A percentile compares a stretch with the other conserved stretches of the same genome.
Evolutionary conservation across 2,329 filamentous ascomycete species (phyloP).

Genomic region (Dactylellina parvicollis): DNA sequence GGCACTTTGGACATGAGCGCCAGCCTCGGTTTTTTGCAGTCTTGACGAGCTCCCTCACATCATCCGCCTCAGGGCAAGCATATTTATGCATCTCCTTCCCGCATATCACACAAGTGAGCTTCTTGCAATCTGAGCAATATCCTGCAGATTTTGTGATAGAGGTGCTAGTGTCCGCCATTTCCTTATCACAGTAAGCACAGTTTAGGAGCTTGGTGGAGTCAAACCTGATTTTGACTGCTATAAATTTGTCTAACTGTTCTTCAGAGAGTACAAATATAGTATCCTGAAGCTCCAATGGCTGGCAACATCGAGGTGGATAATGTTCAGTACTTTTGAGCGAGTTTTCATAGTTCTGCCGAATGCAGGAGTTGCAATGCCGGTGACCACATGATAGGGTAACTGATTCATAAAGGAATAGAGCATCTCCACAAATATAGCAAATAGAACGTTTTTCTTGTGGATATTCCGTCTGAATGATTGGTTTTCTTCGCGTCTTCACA

Average conservation of each 20-base stretch:
- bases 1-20: slow-evolving; percentile 23
- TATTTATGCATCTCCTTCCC: slow-evolving; percentile 26
- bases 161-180: not conserved
- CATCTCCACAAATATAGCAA: slow-evolving; percentile 20
- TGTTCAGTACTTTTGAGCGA: not conserved
- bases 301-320: slow-evolving; percentile 37
- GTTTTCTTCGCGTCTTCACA: not conserved
- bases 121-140: slow-evolving; percentile 16
- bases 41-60: not conserved
- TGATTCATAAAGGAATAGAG: not conserved
- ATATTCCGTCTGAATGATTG: not conserved
- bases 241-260: slow-evolving; percentile 5
- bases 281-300: slow-evolving; percentile 3
- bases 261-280: slow-evolving; percentile 11
- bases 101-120: slow-evolving; percentile 27
- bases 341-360: slow-evolving; percentile 14
- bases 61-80: slow-evolving; percentile 19
- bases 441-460: slow-evolving; percentile 13
- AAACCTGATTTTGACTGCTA: not conserved
- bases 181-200: slow-evolving; percentile 18
- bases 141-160: slow-evolving; percentile 4
- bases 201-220: slow-evolving; percentile 20
- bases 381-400: slow-evolving; percentile 1
- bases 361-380: slow-evolving; percentile 18
- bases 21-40: not conserved